Evolutionary conservation across 768 basidiomycete species (phyloP).

Genomic region (Neoboletus magnificus): DNA sequence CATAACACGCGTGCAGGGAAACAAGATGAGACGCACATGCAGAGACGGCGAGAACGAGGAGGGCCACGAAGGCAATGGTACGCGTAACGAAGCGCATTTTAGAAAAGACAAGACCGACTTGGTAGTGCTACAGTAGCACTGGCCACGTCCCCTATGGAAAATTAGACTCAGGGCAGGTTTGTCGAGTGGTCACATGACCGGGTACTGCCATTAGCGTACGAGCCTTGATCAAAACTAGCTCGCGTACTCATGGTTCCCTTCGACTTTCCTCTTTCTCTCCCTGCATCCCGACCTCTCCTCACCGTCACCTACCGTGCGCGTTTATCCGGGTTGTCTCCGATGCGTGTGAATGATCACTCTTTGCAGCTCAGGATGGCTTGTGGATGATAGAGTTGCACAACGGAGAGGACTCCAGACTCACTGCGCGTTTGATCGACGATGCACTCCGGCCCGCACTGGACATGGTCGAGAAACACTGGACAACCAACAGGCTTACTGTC

Average conservation of each 20-base stretch:
- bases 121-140: neutral
- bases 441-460: constrained; percentile 71
- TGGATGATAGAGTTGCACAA: constrained; percentile 85
- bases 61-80: constrained; percentile 24
- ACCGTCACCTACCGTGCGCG: constrained; percentile 66
- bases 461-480: constrained; percentile 71
- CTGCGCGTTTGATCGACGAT: constrained; percentile 50
- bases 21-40: constrained; percentile 20
- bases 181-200: constrained; percentile 14
- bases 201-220: neutral
- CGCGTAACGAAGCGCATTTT: constrained; percentile 36
- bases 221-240: neutral
- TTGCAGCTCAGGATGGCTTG: constrained; percentile 43
- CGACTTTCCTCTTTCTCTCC: constrained; percentile 44
- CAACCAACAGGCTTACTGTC: constrained; percentile 45
- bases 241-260: constrained; percentile 3
- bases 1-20: neutral
- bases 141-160: constrained; percentile 28
- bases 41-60: constrained; percentile 32
- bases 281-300: constrained; percentile 48
- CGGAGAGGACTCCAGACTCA: constrained; percentile 70
- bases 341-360: neutral
- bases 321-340: neutral
- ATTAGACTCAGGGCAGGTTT: constrained; percentile 27
- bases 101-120: neutral